Percentiles rank a stretch among this genome's conserved stretches.
Evolutionary conservation across 2,329 filamentous ascomycete species (phyloP).

Genomic region (Raffaelea arxii): DNA sequence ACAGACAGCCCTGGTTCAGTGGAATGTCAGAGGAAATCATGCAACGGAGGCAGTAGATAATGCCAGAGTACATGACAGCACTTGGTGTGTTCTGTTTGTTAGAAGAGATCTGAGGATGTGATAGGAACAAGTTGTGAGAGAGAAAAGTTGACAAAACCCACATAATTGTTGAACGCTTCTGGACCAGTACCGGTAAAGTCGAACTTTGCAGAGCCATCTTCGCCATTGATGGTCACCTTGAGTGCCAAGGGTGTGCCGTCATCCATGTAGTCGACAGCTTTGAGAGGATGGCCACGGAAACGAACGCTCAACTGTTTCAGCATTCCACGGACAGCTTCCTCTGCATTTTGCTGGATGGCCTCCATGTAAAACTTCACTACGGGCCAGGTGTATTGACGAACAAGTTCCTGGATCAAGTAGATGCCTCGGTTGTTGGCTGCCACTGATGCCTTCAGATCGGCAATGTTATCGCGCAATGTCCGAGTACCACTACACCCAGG

Average conservation of each 20-base stretch:
- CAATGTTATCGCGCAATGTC: slow-evolving; percentile 64
- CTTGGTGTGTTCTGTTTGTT: slow-evolving; percentile 3
- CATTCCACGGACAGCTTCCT: slow-evolving; percentile 59
- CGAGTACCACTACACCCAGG: slow-evolving; percentile 61
- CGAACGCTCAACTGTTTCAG: slow-evolving; percentile 56
- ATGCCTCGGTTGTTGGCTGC: slow-evolving; percentile 69
- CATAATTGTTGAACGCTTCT: slow-evolving; percentile 22
- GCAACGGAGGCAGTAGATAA: slow-evolving; percentile 26
- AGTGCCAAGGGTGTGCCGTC: slow-evolving; percentile 25
- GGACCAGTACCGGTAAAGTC: slow-evolving; percentile 27
- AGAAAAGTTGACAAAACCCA: background rate
- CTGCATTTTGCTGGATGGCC: slow-evolving; percentile 67
- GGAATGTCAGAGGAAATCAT: slow-evolving; percentile 26
- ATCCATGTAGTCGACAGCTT: slow-evolving; percentile 29
- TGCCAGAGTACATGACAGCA: slow-evolving; percentile 15
- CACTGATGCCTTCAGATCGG: slow-evolving; percentile 66
- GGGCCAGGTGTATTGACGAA: slow-evolving; percentile 52
- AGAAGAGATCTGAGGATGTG: too few species aligned
- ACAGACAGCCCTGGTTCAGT: slow-evolving; percentile 27
- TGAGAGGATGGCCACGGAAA: slow-evolving; percentile 21
- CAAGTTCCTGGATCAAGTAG: slow-evolving; percentile 57
- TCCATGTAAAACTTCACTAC: slow-evolving; percentile 50
- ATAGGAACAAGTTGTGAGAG: slow-evolving; percentile 9
- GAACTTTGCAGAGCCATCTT: slow-evolving; percentile 22
- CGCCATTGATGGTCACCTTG: slow-evolving; percentile 20